Percentiles rank a stretch among this genome's conserved stretches.
These are phyloP conservation scores for Exophiala bonariae DNA, from an alignment of 2,329 filamentous ascomycete species.

Conservation along the genomic window DNA sequence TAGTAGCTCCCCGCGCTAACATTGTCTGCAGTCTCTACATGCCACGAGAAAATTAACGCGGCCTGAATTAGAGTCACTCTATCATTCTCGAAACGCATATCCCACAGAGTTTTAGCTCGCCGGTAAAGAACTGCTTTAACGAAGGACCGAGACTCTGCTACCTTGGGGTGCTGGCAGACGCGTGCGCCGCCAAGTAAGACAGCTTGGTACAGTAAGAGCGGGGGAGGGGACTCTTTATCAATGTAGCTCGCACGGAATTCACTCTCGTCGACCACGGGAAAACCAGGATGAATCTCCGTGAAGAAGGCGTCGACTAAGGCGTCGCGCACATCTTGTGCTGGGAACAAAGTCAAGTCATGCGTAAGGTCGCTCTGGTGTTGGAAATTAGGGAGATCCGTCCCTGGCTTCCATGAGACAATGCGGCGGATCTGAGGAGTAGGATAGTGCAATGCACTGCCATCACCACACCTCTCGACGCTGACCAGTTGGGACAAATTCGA, in stretches of 20 bases:
- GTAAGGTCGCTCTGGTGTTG: background rate
- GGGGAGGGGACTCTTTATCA: slow-evolving; percentile 31
- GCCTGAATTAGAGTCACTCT: slow-evolving; percentile 30
- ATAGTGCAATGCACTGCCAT: background rate
- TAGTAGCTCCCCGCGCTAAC: slow-evolving; percentile 28
- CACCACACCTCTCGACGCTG: background rate
- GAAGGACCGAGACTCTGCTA: slow-evolving; percentile 22
- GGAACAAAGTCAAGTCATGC: background rate
- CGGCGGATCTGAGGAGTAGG: background rate
- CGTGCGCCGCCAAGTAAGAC: slow-evolving; percentile 32
- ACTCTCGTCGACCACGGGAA: slow-evolving; percentile 54
- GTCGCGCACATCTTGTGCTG: slow-evolving; percentile 26
- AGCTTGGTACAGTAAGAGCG: slow-evolving; percentile 31
- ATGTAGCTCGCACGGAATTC: slow-evolving; percentile 58
- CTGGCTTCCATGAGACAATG: background rate
- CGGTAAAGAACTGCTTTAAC: slow-evolving; percentile 30
- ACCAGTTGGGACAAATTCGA: slow-evolving; percentile 5
- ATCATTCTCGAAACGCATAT: slow-evolving; percentile 32
- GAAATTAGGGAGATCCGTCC: background rate
- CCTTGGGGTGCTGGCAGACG: slow-evolving; percentile 27
- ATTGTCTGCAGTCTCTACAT: slow-evolving; percentile 28
- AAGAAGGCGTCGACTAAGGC: slow-evolving; percentile 54
- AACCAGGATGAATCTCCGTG: slow-evolving; percentile 50
- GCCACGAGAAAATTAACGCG: slow-evolving; percentile 32
- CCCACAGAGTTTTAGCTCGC: slow-evolving; percentile 30